phyloP scores from a whole-genome alignment of 192 early-diverging fungal species.

The Pecoramyces ruminantium region DNA sequence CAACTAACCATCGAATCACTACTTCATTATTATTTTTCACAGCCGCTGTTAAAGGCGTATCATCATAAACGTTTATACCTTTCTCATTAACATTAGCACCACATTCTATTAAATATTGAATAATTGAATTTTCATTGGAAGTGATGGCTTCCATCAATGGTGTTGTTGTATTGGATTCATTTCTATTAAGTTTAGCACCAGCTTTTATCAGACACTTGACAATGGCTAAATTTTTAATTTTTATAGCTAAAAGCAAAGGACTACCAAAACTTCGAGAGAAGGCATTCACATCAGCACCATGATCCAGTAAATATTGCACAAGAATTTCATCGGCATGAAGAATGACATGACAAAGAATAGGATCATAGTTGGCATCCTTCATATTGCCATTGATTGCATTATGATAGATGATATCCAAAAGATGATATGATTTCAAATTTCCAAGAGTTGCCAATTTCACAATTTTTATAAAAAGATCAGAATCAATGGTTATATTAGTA shows the following conservation, averaged over 20 bases:
- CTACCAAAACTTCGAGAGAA: neutral
- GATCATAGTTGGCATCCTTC: neutral
- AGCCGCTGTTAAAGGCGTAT: neutral
- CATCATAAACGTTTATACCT: neutral
- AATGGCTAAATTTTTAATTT: neutral
- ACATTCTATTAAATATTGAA: neutral
- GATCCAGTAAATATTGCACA: neutral
- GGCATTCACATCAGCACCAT: neutral
- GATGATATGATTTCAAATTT: neutral
- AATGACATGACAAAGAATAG: neutral
- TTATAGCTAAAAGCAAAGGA: neutral
- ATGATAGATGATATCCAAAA: neutral
- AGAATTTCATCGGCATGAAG: neutral
- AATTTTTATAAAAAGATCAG: neutral
- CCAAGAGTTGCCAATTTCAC: neutral
- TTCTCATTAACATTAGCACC: neutral
- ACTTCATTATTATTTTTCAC: neutral
- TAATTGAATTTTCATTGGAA: neutral
- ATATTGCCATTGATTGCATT: neutral
- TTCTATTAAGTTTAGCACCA: neutral
- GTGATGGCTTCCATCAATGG: neutral
- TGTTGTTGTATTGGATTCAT: neutral
- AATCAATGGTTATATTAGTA: neutral
- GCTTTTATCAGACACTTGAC: neutral
- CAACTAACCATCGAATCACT: neutral